Conservation (phyloP, 768 basidiomycete genomes). For the Sarcodon sp. region DNA sequence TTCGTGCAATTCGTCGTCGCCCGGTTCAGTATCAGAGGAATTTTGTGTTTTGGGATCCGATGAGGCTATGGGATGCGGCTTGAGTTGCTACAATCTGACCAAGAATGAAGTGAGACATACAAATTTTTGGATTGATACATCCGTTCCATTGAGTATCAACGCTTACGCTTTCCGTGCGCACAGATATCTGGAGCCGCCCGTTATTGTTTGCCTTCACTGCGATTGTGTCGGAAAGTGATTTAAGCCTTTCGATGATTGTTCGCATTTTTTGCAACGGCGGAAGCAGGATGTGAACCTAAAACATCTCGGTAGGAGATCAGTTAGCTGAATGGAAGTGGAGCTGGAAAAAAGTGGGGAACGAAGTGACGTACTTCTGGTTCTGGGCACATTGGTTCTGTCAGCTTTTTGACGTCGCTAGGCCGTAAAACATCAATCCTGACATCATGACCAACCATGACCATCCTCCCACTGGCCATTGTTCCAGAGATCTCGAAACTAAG, state of each 20-base stretch:
- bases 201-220: constrained; percentile 55
- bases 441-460: constrained; percentile 62
- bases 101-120: constrained; percentile 10
- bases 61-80: neutral
- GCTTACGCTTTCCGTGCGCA: constrained; percentile 60
- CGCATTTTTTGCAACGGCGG: constrained; percentile 66
- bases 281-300: constrained; percentile 63
- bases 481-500: constrained; percentile 67
- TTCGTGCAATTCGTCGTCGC: constrained; percentile 22
- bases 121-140: constrained; percentile 52
- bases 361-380: constrained; percentile 57
- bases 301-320: neutral
- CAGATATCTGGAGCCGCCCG: constrained; percentile 40
- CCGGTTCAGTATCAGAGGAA: constrained; percentile 10
- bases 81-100: neutral
- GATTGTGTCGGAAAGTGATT: constrained; percentile 56
- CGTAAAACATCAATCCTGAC: constrained; percentile 75
- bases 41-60: constrained; percentile 7
- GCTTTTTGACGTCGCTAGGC: constrained; percentile 54
- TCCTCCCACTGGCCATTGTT: constrained; percentile 47
- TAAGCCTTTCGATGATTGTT: constrained; percentile 66
- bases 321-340: neutral
- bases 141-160: constrained; percentile 72
- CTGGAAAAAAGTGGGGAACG: neutral
- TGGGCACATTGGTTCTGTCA: constrained; percentile 76